These are phyloP conservation scores for Zymoseptoria ardabiliae DNA, from an alignment of 2,329 filamentous ascomycete genomes.

Conservation along the genomic window DNA sequence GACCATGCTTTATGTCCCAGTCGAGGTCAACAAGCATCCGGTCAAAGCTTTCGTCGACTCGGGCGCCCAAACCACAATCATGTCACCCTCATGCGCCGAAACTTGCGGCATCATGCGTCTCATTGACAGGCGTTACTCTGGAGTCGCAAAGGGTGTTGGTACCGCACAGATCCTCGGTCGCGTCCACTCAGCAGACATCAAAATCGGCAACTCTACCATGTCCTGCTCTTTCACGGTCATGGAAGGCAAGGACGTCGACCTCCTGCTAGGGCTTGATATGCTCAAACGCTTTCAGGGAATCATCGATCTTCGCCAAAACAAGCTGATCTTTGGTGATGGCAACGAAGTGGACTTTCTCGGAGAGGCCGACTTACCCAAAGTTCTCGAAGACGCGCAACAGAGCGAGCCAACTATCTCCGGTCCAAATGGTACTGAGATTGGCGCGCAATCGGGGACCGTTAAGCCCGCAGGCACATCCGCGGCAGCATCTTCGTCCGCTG, in stretches of 20 bases:
- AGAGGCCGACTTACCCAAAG: slow-evolving; percentile 89
- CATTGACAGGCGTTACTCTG: slow-evolving; percentile 84
- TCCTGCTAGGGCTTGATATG: slow-evolving; percentile 92
- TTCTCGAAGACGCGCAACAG: slow-evolving; percentile 60
- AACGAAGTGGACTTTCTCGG: slow-evolving; percentile 84
- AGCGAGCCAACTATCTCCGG: slow-evolving; percentile 80
- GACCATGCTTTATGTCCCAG: slow-evolving; percentile 92
- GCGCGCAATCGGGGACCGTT: slow-evolving; percentile 72
- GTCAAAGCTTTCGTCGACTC: slow-evolving; percentile 97
- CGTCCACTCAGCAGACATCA: slow-evolving; percentile 91
- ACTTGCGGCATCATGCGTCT: slow-evolving; percentile 93
- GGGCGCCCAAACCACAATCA: slow-evolving; percentile 95
- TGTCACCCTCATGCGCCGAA: slow-evolving; percentile 90
- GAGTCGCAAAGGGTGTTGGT: slow-evolving; percentile 86
- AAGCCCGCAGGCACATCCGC: slow-evolving; percentile 43
- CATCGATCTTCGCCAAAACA: slow-evolving; percentile 80
- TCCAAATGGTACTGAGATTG: slow-evolving; percentile 82
- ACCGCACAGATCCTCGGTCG: slow-evolving; percentile 91
- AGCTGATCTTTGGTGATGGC: slow-evolving; percentile 65
- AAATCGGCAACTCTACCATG: slow-evolving; percentile 78
- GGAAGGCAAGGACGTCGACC: slow-evolving; percentile 94
- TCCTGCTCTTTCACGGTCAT: slow-evolving; percentile 98
- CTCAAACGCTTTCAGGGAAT: slow-evolving; percentile 89
- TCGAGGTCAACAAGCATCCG: slow-evolving; percentile 85
- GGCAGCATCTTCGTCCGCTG: slow-evolving; percentile 24